Percentiles rank a stretch among this genome's conserved stretches.
Evolutionary conservation across 2,329 filamentous ascomycete genomes (phyloP).

Genomic region (Ascochyta koolunga): DNA sequence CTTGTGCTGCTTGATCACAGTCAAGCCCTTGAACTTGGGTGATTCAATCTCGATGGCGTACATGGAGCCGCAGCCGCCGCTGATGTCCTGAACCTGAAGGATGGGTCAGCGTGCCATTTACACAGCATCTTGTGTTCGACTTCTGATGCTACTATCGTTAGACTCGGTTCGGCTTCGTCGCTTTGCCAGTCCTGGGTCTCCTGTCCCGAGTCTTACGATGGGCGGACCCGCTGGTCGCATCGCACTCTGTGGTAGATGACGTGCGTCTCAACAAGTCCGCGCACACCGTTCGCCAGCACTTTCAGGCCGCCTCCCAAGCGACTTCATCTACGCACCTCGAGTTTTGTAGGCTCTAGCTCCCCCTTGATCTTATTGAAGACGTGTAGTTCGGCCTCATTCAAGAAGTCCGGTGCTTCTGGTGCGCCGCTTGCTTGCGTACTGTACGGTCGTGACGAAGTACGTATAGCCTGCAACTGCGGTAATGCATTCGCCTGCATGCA

Average conservation of each 20-base stretch:
- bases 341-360: constrained; percentile 50
- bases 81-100: constrained; percentile 73
- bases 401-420: constrained; percentile 53
- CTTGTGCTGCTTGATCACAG: constrained; percentile 80
- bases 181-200: background rate
- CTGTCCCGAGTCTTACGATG: background rate
- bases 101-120: constrained; percentile 7
- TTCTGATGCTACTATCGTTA: background rate
- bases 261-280: constrained; percentile 16
- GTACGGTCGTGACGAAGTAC: constrained; percentile 25
- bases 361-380: constrained; percentile 56
- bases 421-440: constrained; percentile 26
- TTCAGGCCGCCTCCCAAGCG: constrained; percentile 3
- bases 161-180: background rate
- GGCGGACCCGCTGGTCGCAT: background rate
- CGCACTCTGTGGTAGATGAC: constrained; percentile 9
- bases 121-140: background rate
- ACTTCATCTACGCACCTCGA: constrained; percentile 49
- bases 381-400: constrained; percentile 53
- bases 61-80: constrained; percentile 85
- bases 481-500: constrained; percentile 8
- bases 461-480: background rate
- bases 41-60: constrained; percentile 82
- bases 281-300: constrained; percentile 9
- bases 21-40: constrained; percentile 70